These are phyloP conservation scores for Colletotrichum euphorbiae DNA, from an alignment of 2,329 filamentous ascomycete species.

Conservation along the genomic window DNA sequence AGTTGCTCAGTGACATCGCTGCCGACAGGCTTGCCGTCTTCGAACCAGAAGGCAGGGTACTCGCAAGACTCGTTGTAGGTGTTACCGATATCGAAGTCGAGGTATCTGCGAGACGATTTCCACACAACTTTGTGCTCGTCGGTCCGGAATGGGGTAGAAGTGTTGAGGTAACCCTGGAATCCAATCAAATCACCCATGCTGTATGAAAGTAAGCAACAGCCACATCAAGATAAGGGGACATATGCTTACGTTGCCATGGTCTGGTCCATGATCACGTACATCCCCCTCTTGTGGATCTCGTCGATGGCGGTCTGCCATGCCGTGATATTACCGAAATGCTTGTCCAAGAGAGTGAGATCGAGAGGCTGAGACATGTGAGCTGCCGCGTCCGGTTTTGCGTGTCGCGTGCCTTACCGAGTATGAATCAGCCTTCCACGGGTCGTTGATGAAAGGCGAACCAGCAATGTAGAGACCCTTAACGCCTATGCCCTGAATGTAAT, in stretches of 20 bases:
- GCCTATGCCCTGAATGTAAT: constrained; percentile 74
- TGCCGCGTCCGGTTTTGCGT: constrained; percentile 42
- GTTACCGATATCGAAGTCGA: constrained; percentile 68
- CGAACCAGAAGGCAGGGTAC: constrained; percentile 72
- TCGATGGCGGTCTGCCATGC: constrained; percentile 68
- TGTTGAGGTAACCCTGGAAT: constrained; percentile 70
- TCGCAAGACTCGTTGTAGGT: constrained; percentile 63
- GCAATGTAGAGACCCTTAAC: constrained; percentile 73
- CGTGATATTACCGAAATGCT: constrained; percentile 70
- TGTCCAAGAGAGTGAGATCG: constrained; percentile 72
- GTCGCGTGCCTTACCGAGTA: constrained; percentile 54
- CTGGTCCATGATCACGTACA: constrained; percentile 76
- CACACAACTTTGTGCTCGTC: constrained; percentile 69
- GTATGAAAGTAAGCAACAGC: constrained; percentile 21
- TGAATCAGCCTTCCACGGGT: constrained; percentile 71
- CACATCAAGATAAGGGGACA: not conserved
- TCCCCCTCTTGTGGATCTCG: constrained; percentile 70
- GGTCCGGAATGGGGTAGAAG: constrained; percentile 64
- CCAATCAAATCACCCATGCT: constrained; percentile 74
- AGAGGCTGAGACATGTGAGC: constrained; percentile 51
- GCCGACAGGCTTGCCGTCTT: constrained; percentile 63
- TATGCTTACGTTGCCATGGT: constrained; percentile 58
- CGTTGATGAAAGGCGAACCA: constrained; percentile 72
- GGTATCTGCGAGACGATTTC: constrained; percentile 66
- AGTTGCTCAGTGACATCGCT: constrained; percentile 59